Evolutionary conservation across 2,329 filamentous ascomycete species (phyloP), one percentile per base, ranked within the genome.

Genomic region (Bimuria novae-zelandiae): DNA sequence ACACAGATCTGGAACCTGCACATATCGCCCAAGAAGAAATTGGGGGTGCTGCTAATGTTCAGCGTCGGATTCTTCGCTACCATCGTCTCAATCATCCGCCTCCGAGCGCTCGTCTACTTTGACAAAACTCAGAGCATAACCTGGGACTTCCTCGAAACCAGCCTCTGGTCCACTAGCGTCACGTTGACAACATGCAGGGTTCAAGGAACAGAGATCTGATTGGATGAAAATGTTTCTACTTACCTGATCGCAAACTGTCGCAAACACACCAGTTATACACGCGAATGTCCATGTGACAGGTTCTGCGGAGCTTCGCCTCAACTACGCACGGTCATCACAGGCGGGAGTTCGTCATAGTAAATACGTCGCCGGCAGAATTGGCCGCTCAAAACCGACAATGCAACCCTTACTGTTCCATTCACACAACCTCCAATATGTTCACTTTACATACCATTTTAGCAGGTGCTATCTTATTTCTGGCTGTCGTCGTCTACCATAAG

Each of bases 41-140:
- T 74, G 40, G 60, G 65, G 37, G 63, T 74, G n/a, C 53, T 68
- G 39, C 45, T 71, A 44, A 73, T 74, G 70, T 74, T 74, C 50
- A 64, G 63, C 29, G 59, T 73, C 4, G 70, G 69, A 16, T 65
- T 71, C 25, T 68, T 76, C 49, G 75, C 77, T 48, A 75, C 75
- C 7, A 51, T 79, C 14, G 64, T 78, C 29, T 77, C 75, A 44
- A 68, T 74, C 49, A 55, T 80, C 19, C 73, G 76, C 2, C 60
- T 79, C 1, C 65, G 67, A 6, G 71, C 71, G 4, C 64, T 79
- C 4, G 68, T 78, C 40, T 54, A 69, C 39, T 78, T 79, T 50
- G 71, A 73, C 22, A 72, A 65, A 21, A 75, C 76, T 3, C 49
- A 63, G 2, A 76, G 79, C 54, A 51, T 73, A 27, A 68, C 63